These are phyloP conservation scores for Cardamine occulta DNA, from an alignment of 345 rosid species.

Conservation along the genomic window DNA sequence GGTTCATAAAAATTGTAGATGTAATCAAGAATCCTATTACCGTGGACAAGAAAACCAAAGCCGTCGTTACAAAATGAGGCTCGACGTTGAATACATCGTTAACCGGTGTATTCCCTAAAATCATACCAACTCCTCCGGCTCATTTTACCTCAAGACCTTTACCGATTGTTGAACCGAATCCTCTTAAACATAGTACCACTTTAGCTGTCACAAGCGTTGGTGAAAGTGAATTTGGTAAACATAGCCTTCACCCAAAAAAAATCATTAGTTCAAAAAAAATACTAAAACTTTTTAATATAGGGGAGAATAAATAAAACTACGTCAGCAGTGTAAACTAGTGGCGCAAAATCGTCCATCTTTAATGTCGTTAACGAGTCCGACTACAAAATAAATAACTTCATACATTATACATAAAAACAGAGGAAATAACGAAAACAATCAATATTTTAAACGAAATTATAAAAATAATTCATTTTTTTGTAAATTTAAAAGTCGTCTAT, in stretches of 20 bases:
- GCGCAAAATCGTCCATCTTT: constrained; percentile 46
- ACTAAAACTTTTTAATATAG: neutral
- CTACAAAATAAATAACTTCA: constrained; percentile 33
- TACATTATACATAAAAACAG: neutral
- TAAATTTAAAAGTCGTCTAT: too few relatives aligned
- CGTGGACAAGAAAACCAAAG: constrained; percentile 40
- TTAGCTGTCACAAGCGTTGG: constrained; percentile 62
- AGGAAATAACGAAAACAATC: neutral
- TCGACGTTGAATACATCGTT: constrained; percentile 43
- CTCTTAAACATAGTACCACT: constrained; percentile 71
- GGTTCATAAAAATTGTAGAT: constrained; percentile 54
- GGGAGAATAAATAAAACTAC: constrained; percentile 27
- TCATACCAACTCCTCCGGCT: constrained; percentile 71
- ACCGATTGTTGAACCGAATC: constrained; percentile 46
- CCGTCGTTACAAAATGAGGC: constrained; percentile 65
- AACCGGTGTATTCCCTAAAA: constrained; percentile 51
- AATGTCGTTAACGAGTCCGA: constrained; percentile 60
- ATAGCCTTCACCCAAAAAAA: constrained; percentile 47
- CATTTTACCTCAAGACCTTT: constrained; percentile 71
- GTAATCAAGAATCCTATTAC: constrained; percentile 53
- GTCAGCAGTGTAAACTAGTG: constrained; percentile 64
- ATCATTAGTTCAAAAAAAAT: neutral
- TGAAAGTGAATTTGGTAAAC: constrained; percentile 61
- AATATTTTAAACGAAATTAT: too few relatives aligned
- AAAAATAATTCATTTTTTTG: too few relatives aligned